These are phyloP conservation scores for Scedosporium minutisporum DNA, from an alignment of 2,329 filamentous ascomycete species.

Conservation along the genomic window DNA sequence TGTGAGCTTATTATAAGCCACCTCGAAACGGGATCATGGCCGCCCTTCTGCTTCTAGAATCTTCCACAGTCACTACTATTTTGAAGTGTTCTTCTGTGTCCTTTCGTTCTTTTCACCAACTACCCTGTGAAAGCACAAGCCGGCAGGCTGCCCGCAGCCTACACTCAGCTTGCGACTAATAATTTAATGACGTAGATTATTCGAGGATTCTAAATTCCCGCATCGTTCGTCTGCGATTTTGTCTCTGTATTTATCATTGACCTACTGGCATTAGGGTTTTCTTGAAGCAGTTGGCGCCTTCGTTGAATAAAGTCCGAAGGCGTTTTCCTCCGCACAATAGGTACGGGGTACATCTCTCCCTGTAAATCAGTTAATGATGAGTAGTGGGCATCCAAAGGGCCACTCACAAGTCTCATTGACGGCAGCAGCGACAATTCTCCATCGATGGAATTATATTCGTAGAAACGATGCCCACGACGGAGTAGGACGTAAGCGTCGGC, in stretches of 20 bases:
- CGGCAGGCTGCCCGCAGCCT: too few relatives aligned
- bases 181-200: not conserved
- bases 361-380: not conserved
- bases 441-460: not conserved
- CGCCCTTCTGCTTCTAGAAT: too few relatives aligned
- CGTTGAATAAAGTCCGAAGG: not conserved
- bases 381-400: not conserved
- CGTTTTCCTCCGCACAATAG: not conserved
- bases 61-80: too few relatives aligned
- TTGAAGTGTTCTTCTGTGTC: too few relatives aligned
- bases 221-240: not conserved
- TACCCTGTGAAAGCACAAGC: too few relatives aligned
- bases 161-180: too few relatives aligned
- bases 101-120: too few relatives aligned
- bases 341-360: not conserved
- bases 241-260: not conserved
- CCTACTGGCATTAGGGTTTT: too few relatives aligned
- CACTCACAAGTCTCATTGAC: not conserved
- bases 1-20: too few relatives aligned
- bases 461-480: not conserved
- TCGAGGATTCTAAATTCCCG: not conserved
- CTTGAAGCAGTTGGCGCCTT: not conserved
- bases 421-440: not conserved
- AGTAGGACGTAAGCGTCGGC: not conserved
- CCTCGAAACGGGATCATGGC: too few relatives aligned